Evolutionary conservation across 176 grass and related monocot genomes (phyloP), one percentile per base, ranked within the genome.

Genomic region (Rhynchospora pubera): DNA sequence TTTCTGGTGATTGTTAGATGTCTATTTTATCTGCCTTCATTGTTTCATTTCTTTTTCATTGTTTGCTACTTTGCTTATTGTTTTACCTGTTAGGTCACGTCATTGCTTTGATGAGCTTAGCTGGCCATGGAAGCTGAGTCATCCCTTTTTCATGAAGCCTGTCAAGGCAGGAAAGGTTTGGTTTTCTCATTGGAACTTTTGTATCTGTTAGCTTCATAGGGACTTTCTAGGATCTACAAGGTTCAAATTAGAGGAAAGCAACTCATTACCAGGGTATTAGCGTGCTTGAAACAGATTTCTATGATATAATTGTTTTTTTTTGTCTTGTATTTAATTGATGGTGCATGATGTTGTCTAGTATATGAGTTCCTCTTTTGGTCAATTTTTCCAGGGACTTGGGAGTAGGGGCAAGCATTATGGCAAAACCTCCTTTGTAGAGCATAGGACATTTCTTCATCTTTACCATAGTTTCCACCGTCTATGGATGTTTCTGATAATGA

Each of bases 381-480:
- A 14, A 65, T 65, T 63, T 82, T 48, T n/a, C 79, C 47, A 83
- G 81, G 46, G 81, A 60, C 2, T 80, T 80, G 55, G 77, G 62
- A 48, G 69, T 86, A 78, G 88, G 82, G 89, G 78, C 53, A 88
- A 94, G 76, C 94, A 89, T 92, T 97, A 94, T 55, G 94, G 94
- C 57, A 97, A 97, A 83, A 97, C 94, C 58, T 94, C 91, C 85
- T 97, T 97, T 85, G 94, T 97, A 59, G 94, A 97, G 81, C 94
- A 97, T 70, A 90, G 94, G 78, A 90, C 89, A 79, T 94, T 97
- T 89, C 83, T 97, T 84, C 94, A 97, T 92, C 91, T 97, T 83
- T 97, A 97, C 81, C 94, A 97, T 81, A 97, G 94, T 84, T 97
- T 97, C 78, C 94, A 97, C 64, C 94, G 94, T 68, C 94, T 97